A percentile compares a stretch with the other conserved stretches of the same genome.
Conservation (phyloP, 1,284 basidiomycete species). For the Phylloporus sp. region DNA sequence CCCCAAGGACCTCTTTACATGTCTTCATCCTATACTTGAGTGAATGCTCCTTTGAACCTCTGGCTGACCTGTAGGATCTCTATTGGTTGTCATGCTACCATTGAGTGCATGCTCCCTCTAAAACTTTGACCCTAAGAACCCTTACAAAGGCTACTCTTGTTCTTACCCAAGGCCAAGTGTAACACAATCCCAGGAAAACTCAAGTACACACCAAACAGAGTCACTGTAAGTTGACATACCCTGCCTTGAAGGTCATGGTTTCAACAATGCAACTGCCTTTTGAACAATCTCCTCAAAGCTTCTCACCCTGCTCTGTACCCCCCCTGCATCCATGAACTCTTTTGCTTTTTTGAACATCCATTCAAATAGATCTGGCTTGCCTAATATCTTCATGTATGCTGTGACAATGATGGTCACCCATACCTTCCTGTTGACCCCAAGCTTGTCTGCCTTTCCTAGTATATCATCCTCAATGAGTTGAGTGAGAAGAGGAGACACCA, state of each 20-base stretch:
- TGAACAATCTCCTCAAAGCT: conserved; percentile 30
- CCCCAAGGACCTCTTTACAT: no score
- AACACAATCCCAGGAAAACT: background rate
- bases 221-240: no score
- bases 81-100: no score
- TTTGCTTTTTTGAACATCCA: conserved; percentile 42
- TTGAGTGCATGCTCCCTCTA: no score
- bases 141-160: no score
- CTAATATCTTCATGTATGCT: conserved; percentile 43
- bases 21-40: no score
- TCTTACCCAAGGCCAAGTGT: no score
- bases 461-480: conserved; percentile 35
- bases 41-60: no score
- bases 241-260: background rate
- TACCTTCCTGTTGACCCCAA: conserved; percentile 28
- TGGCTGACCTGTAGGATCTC: no score
- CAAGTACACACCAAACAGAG: background rate
- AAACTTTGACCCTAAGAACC: no score
- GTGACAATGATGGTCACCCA: conserved; percentile 49
- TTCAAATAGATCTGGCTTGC: conserved; percentile 40
- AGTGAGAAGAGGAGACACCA: conserved; percentile 29
- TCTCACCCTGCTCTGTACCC: background rate
- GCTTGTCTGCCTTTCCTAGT: conserved; percentile 29
- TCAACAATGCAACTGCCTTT: conserved; percentile 14
- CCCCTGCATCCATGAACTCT: conserved; percentile 32